phyloP scores from a whole-genome alignment of 495 filamentous ascomycete genomes.

The Apodospora peruviana region DNA sequence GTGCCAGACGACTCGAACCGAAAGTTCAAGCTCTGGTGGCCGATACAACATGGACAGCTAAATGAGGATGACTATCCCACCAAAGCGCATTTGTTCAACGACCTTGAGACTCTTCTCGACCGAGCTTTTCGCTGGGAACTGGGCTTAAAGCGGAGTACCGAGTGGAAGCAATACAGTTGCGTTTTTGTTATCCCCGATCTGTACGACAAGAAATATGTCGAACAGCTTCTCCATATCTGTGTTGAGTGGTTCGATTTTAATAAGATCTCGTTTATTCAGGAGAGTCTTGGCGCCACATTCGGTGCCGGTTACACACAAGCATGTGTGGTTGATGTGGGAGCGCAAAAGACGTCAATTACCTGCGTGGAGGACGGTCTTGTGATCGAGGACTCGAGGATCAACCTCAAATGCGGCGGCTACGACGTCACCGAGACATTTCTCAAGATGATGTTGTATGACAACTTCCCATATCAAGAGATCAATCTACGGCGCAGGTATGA shows the following conservation, averaged over 20 bases:
- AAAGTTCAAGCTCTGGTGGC: conserved; percentile 88
- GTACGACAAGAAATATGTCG: conserved; percentile 89
- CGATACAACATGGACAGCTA: conserved; percentile 76
- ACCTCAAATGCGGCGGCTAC: conserved; percentile 86
- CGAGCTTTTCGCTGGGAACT: conserved; percentile 79
- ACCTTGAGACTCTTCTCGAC: conserved; percentile 81
- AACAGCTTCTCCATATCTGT: conserved; percentile 72
- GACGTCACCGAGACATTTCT: conserved; percentile 93
- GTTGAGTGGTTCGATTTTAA: conserved; percentile 85
- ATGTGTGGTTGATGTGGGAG: conserved; percentile 94
- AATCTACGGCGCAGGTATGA: conserved; percentile 87
- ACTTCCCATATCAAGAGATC: conserved; percentile 91
- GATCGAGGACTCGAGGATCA: conserved; percentile 83
- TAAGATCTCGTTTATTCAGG: conserved; percentile 87
- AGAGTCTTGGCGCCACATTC: conserved; percentile 89
- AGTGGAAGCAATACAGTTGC: conserved; percentile 87
- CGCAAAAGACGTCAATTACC: conserved; percentile 95
- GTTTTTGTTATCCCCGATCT: conserved; percentile 94
- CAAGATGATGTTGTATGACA: conserved; percentile 93
- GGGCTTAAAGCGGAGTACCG: conserved; percentile 65
- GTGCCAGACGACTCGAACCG: conserved; percentile 87
- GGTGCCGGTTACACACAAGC: conserved; percentile 90
- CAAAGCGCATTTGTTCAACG: conserved; percentile 70
- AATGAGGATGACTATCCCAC: conserved; percentile 84
- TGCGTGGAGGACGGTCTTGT: conserved; percentile 97